Evolutionary conservation across 495 filamentous ascomycete genomes (phyloP), one percentile per base, ranked within the genome.

Genomic region (Penicillium soppii): DNA sequence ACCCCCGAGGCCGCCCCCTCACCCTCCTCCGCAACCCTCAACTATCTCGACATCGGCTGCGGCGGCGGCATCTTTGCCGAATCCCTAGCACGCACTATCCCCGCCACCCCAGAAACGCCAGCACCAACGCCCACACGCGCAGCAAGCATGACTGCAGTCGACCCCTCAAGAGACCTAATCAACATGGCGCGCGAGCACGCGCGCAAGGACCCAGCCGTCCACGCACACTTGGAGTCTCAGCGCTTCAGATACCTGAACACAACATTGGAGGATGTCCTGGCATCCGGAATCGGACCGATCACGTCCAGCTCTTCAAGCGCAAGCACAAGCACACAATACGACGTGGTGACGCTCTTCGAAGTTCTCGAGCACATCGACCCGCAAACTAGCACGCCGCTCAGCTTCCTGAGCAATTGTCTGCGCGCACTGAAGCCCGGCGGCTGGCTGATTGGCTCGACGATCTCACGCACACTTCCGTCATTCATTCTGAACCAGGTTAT

Each of bases 41-140:
- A 80, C 39, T 96, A 90, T 70, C 86, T 98, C 27, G 95, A 97
- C 69, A 81, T 98, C 43, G 94, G 94, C 62, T 97, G 95, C 70
- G 94, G 94, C 52, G 94, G 91, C 20, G 94, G 94, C 40, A 98
- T 98, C 69, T 95, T 97, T 64, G 89, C 91, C 43, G 94, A 98
- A 61, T 89, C 84, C 3, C 88, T 94, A 7, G 92, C 95, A 4
- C 82, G 94, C n/a, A 77, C 69, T 6, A 72, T 81, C 42, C 70
- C 66, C 1, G 37, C 53, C 20, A 54, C 59, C 15, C 70, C 90
- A 15, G 61, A 76, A 5, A 67, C 65, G 5, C 82, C 81, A 0
- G 53, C 62, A 2, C 75, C 72, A 26, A 71, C 73, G 8, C 75
- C 88, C 33, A 77, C 82, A 5, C 75, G 71, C 26, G 91, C 89